Evolutionary conservation across 768 basidiomycete genomes (phyloP).

Genomic region (Cystobasidiopsis lactophilus): DNA sequence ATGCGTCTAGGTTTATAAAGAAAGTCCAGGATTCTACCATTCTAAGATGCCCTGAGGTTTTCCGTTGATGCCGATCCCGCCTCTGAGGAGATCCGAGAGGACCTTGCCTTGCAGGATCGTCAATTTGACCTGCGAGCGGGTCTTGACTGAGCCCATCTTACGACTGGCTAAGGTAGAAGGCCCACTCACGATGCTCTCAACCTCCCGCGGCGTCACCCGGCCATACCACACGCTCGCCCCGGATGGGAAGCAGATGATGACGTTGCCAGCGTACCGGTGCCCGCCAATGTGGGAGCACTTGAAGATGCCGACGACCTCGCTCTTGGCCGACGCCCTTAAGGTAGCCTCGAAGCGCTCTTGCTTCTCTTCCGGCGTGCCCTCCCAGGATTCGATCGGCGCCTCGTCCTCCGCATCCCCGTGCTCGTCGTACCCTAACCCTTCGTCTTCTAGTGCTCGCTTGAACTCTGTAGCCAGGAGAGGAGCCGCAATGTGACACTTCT

Average conservation of each 20-base stretch:
- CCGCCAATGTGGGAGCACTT: slow-evolving; percentile 42
- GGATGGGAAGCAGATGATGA: slow-evolving; percentile 22
- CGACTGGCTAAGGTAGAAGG: not conserved
- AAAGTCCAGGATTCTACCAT: no score
- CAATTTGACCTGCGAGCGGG: slow-evolving; percentile 40
- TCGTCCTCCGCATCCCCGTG: slow-evolving; percentile 26
- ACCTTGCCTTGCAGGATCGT: slow-evolving; percentile 69
- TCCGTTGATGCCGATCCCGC: slow-evolving; percentile 46
- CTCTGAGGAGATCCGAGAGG: slow-evolving; percentile 61
- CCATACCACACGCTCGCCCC: slow-evolving; percentile 84
- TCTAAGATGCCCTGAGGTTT: no score
- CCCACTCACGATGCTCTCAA: slow-evolving; percentile 44
- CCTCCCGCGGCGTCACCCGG: slow-evolving; percentile 72
- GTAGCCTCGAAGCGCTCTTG: slow-evolving; percentile 11
- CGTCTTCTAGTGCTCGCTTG: slow-evolving; percentile 12
- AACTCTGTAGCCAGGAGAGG: slow-evolving; percentile 16
- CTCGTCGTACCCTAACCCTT: not conserved
- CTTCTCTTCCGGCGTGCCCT: slow-evolving; percentile 31
- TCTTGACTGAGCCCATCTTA: slow-evolving; percentile 7
- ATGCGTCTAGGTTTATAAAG: no score
- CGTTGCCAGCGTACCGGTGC: slow-evolving; percentile 1
- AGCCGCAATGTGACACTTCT: slow-evolving; percentile 51
- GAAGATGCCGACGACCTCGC: slow-evolving; percentile 57
- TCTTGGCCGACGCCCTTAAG: slow-evolving; percentile 29
- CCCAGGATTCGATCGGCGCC: slow-evolving; percentile 40